Percentiles rank a stretch among this genome's conserved stretches.
Evolutionary conservation across 2,329 filamentous ascomycete genomes (phyloP).

Genomic region (Alternaria arbusti): DNA sequence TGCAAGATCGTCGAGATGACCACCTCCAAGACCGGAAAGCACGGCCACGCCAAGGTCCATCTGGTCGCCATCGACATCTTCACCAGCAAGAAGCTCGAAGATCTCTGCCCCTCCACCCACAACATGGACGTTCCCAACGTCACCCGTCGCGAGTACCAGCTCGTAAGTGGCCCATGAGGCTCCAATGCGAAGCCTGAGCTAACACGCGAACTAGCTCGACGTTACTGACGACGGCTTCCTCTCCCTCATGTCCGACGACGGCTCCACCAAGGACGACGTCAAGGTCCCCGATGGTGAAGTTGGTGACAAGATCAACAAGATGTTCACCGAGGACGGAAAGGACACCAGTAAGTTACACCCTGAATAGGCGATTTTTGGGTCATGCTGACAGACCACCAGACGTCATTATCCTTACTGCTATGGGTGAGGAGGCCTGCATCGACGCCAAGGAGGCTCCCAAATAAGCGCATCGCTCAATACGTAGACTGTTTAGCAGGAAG

Average conservation of each 20-base stretch:
- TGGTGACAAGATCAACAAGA: conserved; percentile 82
- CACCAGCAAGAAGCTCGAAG: conserved; percentile 99
- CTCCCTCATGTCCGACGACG: conserved; percentile 87
- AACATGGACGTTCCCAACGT: conserved; percentile 99
- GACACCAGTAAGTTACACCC: conserved; percentile 79
- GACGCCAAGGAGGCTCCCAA: conserved; percentile 91
- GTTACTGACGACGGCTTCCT: conserved; percentile 94
- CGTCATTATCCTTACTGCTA: conserved; percentile 90
- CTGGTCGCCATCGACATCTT: conserved; percentile 98
- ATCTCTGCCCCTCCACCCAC: conserved; percentile 96
- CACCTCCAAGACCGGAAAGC: conserved; percentile 99
- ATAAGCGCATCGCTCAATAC: conserved; percentile 34
- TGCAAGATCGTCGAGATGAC: conserved; percentile 99
- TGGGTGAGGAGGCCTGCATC: conserved; percentile 92
- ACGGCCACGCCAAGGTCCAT: conserved; percentile 99
- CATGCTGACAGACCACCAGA: conserved; percentile 60
- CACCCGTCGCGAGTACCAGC: conserved; percentile 86
- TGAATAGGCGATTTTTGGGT: not conserved
- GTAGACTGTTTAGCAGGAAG: conserved; percentile 34
- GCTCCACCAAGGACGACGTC: conserved; percentile 92
- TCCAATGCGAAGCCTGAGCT: conserved; percentile 19
- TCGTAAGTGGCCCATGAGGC: conserved; percentile 69
- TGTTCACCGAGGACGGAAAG: conserved; percentile 85
- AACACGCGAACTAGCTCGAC: conserved; percentile 69
- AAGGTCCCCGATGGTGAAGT: conserved; percentile 89